Percentiles rank a stretch among this genome's conserved stretches.
Evolutionary conservation across 2,329 filamentous ascomycete genomes (phyloP).

Genomic region (Nannizziopsis arthrosporioides): DNA sequence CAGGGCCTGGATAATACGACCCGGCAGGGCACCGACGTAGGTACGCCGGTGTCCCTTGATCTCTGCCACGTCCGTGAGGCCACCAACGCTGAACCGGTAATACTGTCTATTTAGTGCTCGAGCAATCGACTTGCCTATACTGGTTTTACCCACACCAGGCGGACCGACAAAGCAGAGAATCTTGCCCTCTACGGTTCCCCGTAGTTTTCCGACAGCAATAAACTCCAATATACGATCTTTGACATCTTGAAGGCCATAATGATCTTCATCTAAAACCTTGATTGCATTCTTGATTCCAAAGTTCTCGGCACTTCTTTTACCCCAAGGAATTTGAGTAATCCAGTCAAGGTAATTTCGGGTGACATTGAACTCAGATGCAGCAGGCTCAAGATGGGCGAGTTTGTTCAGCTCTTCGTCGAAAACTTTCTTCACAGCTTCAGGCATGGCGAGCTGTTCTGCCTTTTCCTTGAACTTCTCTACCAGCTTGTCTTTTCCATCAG

Average conservation of each 20-base stretch:
- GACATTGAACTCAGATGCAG: conserved; percentile 96
- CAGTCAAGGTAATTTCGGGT: conserved; percentile 97
- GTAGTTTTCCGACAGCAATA: conserved; percentile 92
- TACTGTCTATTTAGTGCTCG: conserved; percentile 90
- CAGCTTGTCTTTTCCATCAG: conserved; percentile 94
- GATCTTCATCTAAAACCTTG: conserved; percentile 85
- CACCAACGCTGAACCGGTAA: conserved; percentile 96
- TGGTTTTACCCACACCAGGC: conserved; percentile 95
- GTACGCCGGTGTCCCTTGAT: conserved; percentile 96
- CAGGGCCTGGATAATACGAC: conserved; percentile 91
- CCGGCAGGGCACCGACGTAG: conserved; percentile 89
- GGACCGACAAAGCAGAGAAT: conserved; percentile 96
- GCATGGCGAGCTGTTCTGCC: conserved; percentile 87
- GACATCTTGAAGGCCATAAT: conserved; percentile 93
- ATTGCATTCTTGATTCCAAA: conserved; percentile 89
- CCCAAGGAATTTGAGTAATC: conserved; percentile 97
- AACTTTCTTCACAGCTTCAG: conserved; percentile 88
- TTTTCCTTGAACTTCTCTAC: conserved; percentile 97
- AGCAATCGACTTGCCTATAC: conserved; percentile 96
- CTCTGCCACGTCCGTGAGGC: conserved; percentile 91
- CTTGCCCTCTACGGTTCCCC: conserved; percentile 94
- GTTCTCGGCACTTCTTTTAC: conserved; percentile 87
- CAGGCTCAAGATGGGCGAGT: conserved; percentile 84
- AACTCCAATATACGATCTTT: conserved; percentile 98
- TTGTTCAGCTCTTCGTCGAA: conserved; percentile 99